Base-by-base conservation (phyloP, 2,329 filamentous ascomycete genomes). In the Elsinoe perseae region DNA sequence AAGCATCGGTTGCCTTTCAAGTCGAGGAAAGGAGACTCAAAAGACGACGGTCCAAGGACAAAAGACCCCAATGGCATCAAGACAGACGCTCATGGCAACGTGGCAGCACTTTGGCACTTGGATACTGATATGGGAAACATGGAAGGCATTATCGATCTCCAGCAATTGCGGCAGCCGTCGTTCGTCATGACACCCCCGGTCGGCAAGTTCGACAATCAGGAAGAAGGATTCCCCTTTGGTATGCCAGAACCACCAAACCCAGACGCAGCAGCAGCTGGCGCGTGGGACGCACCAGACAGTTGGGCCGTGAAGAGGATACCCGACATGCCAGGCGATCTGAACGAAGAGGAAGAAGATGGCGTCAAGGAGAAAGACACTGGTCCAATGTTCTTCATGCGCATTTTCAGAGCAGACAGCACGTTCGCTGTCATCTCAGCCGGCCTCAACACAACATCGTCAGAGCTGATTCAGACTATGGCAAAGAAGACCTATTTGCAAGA, bases 401-500 rank as follows among this genome's bases (percentile, higher is more conserved):
- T 98, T 34, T 98, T 98, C 75, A 85, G 91, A 59, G 86, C 87
- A 7, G 92, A 98, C 68, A 89, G 87, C 23, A 96, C 93, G 0
- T 98, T 97, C 73, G 89, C 90, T 5, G 96, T 93, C 0, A 80
- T 98, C 50, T 92, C 90, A 27, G 85, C 92, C 70, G 78, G 84
- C 1, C 75, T 97, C 54, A 89, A 91, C 65, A 85, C 92, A 2
- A 91, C 86, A 0, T 92, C 95, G 16, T 79, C 82, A 16, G 92
- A 98, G 58, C 85, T 97, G 43, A 85, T 97, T 61, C 80, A 83
- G n/a, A 88, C 93, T 68, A 81, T 98, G 61, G 86, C 92, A 57
- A 95, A 93, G 74, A 97, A 97, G 74, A 95, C 92, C 2, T 93
- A 93, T 63, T 79, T 95, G 32, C 87, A 90, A 57, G 92, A 96